phyloP scores from a whole-genome alignment of 2,329 filamentous ascomycete genomes.

The Elsinoe arachidis region DNA sequence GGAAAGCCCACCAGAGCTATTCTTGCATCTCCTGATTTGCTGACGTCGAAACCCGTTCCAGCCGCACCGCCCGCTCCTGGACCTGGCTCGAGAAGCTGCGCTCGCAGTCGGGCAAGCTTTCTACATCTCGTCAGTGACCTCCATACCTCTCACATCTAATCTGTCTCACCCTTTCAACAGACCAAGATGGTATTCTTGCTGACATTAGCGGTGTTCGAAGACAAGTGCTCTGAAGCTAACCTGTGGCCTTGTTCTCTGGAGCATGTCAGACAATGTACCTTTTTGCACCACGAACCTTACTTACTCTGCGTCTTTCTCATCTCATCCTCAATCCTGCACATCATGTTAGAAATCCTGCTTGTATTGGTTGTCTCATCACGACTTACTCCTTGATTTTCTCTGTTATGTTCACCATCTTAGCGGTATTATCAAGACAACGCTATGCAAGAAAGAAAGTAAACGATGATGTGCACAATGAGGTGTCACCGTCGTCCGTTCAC shows the following conservation, averaged over 20 bases:
- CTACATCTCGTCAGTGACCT: slow-evolving; percentile 41
- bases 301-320: slow-evolving; percentile 98
- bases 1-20: slow-evolving; percentile 98
- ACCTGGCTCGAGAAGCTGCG: slow-evolving; percentile 84
- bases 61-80: slow-evolving; percentile 69
- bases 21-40: slow-evolving; percentile 90
- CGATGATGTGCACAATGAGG: neutral
- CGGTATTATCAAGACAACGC: slow-evolving; percentile 11
- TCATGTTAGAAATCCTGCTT: slow-evolving; percentile 1
- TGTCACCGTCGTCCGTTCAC: neutral
- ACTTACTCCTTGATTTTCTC: slow-evolving; percentile 98
- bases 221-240: slow-evolving; percentile 45
- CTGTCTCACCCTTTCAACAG: slow-evolving; percentile 78
- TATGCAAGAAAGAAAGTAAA: neutral
- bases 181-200: slow-evolving; percentile 90
- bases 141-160: neutral
- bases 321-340: slow-evolving; percentile 90
- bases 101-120: slow-evolving; percentile 89
- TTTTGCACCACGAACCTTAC: slow-evolving; percentile 21
- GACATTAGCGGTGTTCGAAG: slow-evolving; percentile 27
- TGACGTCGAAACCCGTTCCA: slow-evolving; percentile 78
- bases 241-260: slow-evolving; percentile 95
- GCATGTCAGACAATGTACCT: slow-evolving; percentile 26
- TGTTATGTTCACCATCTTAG: slow-evolving; percentile 93
- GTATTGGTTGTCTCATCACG: neutral